Evolutionary conservation across 495 filamentous ascomycete genomes (phyloP).

Genomic region (Talaromyces wortmannii): DNA sequence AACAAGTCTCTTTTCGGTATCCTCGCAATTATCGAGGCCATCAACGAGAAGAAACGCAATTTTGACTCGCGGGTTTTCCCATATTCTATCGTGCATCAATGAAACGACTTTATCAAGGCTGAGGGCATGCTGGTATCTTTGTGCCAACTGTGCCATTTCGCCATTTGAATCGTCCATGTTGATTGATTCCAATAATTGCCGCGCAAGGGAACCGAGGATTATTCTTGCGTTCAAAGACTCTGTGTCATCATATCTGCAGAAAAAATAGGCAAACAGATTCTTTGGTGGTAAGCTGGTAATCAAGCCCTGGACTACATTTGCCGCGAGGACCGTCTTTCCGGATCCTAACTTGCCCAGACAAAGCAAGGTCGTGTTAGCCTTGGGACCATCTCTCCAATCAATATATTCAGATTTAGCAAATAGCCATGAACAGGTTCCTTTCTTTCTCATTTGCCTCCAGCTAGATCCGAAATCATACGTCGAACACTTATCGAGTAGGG

Average conservation of each 20-base stretch:
- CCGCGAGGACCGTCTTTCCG: constrained; percentile 33
- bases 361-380: constrained; percentile 18
- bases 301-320: constrained; percentile 36
- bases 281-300: constrained; percentile 12
- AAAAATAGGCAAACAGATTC: constrained; percentile 31
- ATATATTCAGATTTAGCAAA: constrained; percentile 15
- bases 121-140: neutral
- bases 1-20: neutral
- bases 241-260: constrained; percentile 30
- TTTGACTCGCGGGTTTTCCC: neutral
- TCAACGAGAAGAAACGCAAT: neutral
- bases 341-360: constrained; percentile 32
- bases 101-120: neutral
- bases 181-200: constrained; percentile 22
- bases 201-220: constrained; percentile 29
- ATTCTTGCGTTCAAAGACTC: constrained; percentile 29
- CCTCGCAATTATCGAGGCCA: neutral
- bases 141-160: neutral
- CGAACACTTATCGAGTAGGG: constrained; percentile 29
- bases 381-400: constrained; percentile 23
- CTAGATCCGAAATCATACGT: constrained; percentile 29
- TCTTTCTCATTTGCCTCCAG: constrained; percentile 35
- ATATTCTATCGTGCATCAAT: neutral
- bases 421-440: constrained; percentile 26
- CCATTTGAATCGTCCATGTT: neutral